Base-by-base conservation (phyloP, 257 asterid species). In the Hygrophila difformis region DNA sequence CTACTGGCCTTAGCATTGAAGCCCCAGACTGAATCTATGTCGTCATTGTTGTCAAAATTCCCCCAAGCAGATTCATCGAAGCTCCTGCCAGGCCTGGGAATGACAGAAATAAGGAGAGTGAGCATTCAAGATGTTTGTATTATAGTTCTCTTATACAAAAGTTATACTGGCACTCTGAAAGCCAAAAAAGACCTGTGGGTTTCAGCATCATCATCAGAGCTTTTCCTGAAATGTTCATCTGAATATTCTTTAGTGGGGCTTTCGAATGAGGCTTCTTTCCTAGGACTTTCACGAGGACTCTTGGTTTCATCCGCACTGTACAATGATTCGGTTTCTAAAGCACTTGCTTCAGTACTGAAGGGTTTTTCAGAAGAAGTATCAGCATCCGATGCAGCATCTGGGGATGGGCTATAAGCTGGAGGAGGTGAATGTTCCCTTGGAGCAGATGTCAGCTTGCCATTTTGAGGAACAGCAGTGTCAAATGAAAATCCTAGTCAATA, bases 21-120 rank as follows among this genome's bases (percentile, higher is more conserved):
- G 70, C 96, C 99, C 99, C 99, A 91, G 19, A 86, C 96, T 18
- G 99, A 91, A 69, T 91, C 96, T 35, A 82, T 62, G 65, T 86
- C 96, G 55, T 91, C 95, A 38, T 78, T 82, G 62, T 78, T 76
- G 79, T 82, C 94, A 41, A 82, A 91, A 49, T 71, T 75, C 39
- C 94, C 96, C 99, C 95, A 91, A 18, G 70, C 37, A 58, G 94
- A 61, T 53, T 85, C 96, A 29, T 86, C 96, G 67, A 82, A 82
- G 73, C 84, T 75, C 71, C 95, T 86, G 83, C 14, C 14, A 28
- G 42, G 29, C 57, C 57, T 49, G 39, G 50, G 47, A 42, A 59
- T 54, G 47, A 44, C 40, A 23, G 49, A 43, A 37, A 53, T 38
- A 18, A 45, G n/a, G 35, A 31, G 49, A 44, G 59, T 57, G 33